Conservation (phyloP, 495 filamentous ascomycete species). For the Penicillium lividum region DNA sequence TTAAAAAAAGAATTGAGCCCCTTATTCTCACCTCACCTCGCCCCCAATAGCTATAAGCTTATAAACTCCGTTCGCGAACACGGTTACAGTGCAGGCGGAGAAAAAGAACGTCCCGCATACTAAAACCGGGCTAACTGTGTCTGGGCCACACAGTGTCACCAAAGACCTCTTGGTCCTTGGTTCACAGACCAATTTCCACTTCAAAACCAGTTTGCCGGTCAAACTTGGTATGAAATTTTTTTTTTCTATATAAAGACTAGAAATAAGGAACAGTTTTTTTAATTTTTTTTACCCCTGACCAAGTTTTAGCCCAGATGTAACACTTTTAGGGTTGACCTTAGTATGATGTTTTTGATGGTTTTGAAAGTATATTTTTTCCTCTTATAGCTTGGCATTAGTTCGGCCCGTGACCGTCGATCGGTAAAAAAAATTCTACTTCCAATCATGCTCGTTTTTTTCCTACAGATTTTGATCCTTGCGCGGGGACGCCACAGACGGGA, state of each 20-base stretch:
- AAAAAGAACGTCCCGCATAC: neutral
- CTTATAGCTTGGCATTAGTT: neutral
- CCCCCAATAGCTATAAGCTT: neutral
- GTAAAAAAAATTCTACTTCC: neutral
- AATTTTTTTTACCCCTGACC: neutral
- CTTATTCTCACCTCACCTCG: neutral
- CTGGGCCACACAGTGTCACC: neutral
- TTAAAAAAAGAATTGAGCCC: neutral
- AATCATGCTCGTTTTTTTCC: neutral
- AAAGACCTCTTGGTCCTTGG: neutral
- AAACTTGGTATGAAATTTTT: neutral
- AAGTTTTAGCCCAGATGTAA: neutral
- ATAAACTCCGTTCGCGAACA: neutral
- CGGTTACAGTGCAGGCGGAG: neutral
- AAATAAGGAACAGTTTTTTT: neutral
- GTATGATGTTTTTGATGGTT: neutral
- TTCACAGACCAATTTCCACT: neutral
- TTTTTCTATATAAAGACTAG: neutral
- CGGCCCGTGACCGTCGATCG: neutral
- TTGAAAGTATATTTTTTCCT: neutral
- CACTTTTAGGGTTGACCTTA: neutral
- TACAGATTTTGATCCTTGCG: neutral
- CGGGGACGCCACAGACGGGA: neutral
- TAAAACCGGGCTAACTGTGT: neutral
- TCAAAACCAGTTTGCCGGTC: neutral